Conservation (phyloP, 2,329 filamentous ascomycete species). For the Fusarium chlamydosporum region DNA sequence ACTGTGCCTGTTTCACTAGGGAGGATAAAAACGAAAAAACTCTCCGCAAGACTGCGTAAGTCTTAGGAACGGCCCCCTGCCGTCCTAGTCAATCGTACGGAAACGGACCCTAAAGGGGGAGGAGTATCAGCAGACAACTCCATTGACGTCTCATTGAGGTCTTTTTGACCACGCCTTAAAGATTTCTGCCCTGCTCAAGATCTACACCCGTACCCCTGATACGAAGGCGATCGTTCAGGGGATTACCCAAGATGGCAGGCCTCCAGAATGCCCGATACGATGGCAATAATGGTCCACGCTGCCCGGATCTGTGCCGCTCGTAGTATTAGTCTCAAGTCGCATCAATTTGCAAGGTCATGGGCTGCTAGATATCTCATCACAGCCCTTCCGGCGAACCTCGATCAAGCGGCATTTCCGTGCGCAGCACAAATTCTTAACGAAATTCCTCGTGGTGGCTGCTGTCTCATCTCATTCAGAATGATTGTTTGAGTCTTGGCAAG, state of each 20-base stretch:
- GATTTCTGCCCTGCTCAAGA: slow-evolving; percentile 31
- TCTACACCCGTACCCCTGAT: slow-evolving; percentile 39
- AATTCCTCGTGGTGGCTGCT: slow-evolving; percentile 29
- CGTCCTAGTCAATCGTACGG: slow-evolving; percentile 16
- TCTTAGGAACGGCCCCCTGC: slow-evolving; percentile 19
- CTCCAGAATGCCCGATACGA: slow-evolving; percentile 30
- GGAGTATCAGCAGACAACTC: slow-evolving; percentile 39
- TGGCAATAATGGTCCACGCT: slow-evolving; percentile 26
- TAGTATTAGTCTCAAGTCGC: slow-evolving; percentile 30
- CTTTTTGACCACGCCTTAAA: slow-evolving; percentile 25
- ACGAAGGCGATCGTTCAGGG: slow-evolving; percentile 38
- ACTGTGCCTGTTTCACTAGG: slow-evolving; percentile 46
- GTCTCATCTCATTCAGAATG: slow-evolving; percentile 41
- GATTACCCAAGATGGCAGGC: slow-evolving; percentile 36
- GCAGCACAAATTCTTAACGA: slow-evolving; percentile 5
- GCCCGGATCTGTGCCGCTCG: slow-evolving; percentile 33
- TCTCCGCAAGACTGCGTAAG: slow-evolving; percentile 9
- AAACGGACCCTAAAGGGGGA: slow-evolving; percentile 32
- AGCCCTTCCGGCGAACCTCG: slow-evolving; percentile 15
- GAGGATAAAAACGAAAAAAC: slow-evolving; percentile 21
- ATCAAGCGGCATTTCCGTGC: slow-evolving; percentile 17
- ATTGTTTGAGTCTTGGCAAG: slow-evolving; percentile 46
- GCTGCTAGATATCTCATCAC: slow-evolving; percentile 18
- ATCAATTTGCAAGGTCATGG: slow-evolving; percentile 25
- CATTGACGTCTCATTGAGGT: slow-evolving; percentile 31